Percentiles rank a stretch among this genome's conserved stretches.
phyloP scores from a whole-genome alignment of 495 filamentous ascomycete species.

The Lasiosphaeriaceae sp. region DNA sequence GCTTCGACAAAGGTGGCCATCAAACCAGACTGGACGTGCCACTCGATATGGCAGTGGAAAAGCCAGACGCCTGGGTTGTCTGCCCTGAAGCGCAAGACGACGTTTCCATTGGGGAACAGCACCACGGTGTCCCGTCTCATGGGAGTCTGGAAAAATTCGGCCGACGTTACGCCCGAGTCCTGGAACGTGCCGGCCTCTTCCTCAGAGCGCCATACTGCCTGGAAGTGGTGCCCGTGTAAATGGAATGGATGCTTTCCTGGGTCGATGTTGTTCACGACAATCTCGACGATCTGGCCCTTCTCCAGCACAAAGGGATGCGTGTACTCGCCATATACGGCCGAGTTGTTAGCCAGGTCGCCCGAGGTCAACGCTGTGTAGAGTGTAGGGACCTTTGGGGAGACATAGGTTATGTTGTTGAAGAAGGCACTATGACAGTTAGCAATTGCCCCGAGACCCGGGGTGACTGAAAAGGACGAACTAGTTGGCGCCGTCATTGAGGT shows the following conservation, averaged over 20 bases:
- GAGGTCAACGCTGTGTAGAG: slow-evolving; percentile 71
- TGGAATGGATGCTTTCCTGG: slow-evolving; percentile 78
- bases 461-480: slow-evolving; percentile 47
- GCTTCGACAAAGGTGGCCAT: slow-evolving; percentile 65
- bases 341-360: slow-evolving; percentile 58
- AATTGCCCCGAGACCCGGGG: too few species aligned
- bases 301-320: slow-evolving; percentile 67
- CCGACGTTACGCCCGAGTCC: slow-evolving; percentile 38
- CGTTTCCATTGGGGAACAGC: slow-evolving; percentile 50
- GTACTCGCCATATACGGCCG: slow-evolving; percentile 67
- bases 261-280: slow-evolving; percentile 78
- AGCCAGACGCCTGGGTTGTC: slow-evolving; percentile 74
- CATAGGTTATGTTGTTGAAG: slow-evolving; percentile 77
- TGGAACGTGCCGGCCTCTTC: slow-evolving; percentile 42
- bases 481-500: slow-evolving; percentile 68
- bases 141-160: slow-evolving; percentile 39
- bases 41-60: slow-evolving; percentile 69
- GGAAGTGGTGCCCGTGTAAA: slow-evolving; percentile 82
- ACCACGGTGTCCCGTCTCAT: slow-evolving; percentile 57
- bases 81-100: slow-evolving; percentile 65
- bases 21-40: slow-evolving; percentile 65
- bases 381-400: slow-evolving; percentile 69
- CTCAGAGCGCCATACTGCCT: slow-evolving; percentile 49
- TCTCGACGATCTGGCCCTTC: slow-evolving; percentile 66
- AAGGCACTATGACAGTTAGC: slow-evolving; percentile 45